Base-by-base conservation (phyloP, 108 stramenopile species). In the Skeletonema potamos region DNA sequence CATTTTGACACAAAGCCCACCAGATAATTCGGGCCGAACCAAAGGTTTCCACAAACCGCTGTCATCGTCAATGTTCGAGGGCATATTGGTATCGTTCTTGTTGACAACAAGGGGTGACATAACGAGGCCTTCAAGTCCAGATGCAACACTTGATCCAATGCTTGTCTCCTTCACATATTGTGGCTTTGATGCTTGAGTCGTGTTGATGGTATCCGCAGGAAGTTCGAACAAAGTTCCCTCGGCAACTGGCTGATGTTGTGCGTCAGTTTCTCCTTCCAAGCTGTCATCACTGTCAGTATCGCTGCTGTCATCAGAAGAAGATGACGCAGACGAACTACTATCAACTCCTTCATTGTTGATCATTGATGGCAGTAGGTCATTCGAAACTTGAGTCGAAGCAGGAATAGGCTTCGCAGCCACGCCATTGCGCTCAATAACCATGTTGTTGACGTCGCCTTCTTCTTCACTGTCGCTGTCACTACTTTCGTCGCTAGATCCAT, bases 101-200 rank as follows among this genome's bases (percentile, higher is more conserved):
- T 86, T 76, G 6, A 84, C 68, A 20, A 82, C 87, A 55, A 91
- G 70, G n/a, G 92, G 92, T 7, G 84, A 77, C 88, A 93, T 87
- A 1, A 91, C 86, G 6, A 93, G 82, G n/a, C 86, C 92, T 66
- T 86, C 84, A 28, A 93, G 66, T 41, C 88, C 90, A 48, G 85
- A 76, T 5, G 72, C 76, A 59, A 74, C 58, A 46, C 70, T 37
- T 20, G 82, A 46, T 17, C 64, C 34, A 27, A 48, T 51, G 29
- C 63, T 70, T 15, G 39, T 30, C 54, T 70, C 67, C 20, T 46
- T 64, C 12, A 36, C 1, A 58, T 69, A 68, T 68, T 68, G 73
- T 7, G 39, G 48, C 22, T 20, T 55, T 18, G 76, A n/a, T 6
- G 57, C 10, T 15, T 62, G 34, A 41, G 68, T 24, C 37, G 15